These are phyloP conservation scores for Miscanthus lutarioriparius DNA, from an alignment of 176 grass and related monocot genomes.

Conservation along the genomic window DNA sequence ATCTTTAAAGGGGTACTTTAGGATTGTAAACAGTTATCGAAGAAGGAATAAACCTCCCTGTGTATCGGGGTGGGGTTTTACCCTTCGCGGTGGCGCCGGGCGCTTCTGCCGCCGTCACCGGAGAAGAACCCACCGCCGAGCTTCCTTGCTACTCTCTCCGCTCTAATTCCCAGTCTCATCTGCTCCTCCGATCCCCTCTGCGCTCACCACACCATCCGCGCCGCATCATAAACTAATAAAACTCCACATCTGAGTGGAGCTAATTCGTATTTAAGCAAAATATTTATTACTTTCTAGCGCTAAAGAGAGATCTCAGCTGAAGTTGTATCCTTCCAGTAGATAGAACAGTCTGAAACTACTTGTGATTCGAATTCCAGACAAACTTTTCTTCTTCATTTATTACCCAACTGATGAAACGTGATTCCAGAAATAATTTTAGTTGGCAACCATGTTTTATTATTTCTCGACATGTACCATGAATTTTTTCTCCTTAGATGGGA, in stretches of 20 bases:
- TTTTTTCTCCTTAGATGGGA: not conserved
- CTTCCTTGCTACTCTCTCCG: too few relatives aligned
- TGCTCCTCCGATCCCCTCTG: too few relatives aligned
- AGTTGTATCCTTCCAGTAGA: not conserved
- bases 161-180: too few relatives aligned
- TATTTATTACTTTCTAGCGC: slow-evolving; percentile 15
- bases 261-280: slow-evolving; percentile 17
- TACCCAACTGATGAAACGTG: not conserved
- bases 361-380: not conserved
- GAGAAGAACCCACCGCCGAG: too few relatives aligned
- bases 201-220: too few relatives aligned
- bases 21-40: too few relatives aligned
- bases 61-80: too few relatives aligned
- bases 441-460: not conserved
- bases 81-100: too few relatives aligned
- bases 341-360: not conserved
- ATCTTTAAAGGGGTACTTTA: too few relatives aligned
- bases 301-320: slow-evolving; percentile 7
- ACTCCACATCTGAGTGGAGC: not conserved
- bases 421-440: not conserved
- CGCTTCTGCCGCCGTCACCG: too few relatives aligned
- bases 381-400: slow-evolving; percentile 2
- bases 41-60: too few relatives aligned
- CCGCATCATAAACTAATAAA: not conserved
- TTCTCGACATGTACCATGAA: slow-evolving; percentile 15